A percentile compares a stretch with the other conserved stretches of the same genome.
phyloP scores from a whole-genome alignment of 1,284 basidiomycete species.

The Cutaneotrichosporon spelunceum region DNA sequence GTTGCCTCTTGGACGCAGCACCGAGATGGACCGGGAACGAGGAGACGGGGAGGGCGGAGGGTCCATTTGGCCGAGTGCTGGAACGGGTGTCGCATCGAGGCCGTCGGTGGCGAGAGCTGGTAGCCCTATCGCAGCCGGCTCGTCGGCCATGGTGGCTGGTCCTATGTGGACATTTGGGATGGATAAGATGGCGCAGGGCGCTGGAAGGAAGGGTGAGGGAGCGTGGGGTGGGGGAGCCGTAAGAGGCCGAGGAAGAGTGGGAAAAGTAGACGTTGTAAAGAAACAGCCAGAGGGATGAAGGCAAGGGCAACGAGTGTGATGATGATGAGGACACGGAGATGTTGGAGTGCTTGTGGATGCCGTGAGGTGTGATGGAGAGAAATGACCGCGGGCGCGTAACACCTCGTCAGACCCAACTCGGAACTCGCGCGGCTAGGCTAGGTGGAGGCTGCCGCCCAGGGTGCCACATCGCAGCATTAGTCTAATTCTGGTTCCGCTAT shows the following conservation, averaged over 20 bases:
- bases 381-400: no score
- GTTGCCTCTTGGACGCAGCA: neutral
- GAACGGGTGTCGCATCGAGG: neutral
- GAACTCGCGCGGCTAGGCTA: no score
- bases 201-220: neutral
- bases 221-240: neutral
- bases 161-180: conserved; percentile 6
- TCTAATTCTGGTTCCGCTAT: no score
- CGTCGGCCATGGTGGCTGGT: conserved; percentile 1
- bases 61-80: neutral
- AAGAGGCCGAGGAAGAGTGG: neutral
- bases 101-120: neutral
- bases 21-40: neutral
- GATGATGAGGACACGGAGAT: no score
- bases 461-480: no score
- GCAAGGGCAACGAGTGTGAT: no score
- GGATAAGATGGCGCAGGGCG: neutral
- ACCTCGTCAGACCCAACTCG: no score
- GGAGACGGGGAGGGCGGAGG: neutral
- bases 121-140: conserved; percentile 6
- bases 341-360: no score
- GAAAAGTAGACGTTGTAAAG: no score
- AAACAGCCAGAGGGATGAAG: no score
- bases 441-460: no score
- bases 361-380: no score